A percentile compares a stretch with the other conserved stretches of the same genome.
Conservation (phyloP, 2,329 filamentous ascomycete species). For the Arachnomyces sp. region DNA sequence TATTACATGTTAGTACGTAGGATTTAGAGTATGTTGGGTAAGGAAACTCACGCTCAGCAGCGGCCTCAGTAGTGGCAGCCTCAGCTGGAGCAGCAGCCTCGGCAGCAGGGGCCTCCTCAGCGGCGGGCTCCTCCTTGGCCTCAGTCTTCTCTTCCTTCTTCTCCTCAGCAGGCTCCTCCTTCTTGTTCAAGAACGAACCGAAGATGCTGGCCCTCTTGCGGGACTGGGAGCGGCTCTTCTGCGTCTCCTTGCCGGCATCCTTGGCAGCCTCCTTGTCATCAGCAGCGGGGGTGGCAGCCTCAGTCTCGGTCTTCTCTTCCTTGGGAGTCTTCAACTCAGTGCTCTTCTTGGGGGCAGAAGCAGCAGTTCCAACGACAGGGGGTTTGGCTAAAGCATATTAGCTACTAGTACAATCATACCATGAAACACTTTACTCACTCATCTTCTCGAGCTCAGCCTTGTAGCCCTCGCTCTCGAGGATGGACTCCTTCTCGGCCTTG, state of each 20-base stretch:
- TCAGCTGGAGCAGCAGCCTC: conserved; percentile 28
- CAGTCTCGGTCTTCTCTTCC: conserved; percentile 24
- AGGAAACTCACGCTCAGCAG: conserved; percentile 20
- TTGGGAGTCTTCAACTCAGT: conserved; percentile 17
- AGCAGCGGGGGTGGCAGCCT: conserved; percentile 27
- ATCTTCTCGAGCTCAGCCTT: conserved; percentile 73
- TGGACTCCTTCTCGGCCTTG: conserved; percentile 65
- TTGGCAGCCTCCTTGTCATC: conserved; percentile 44
- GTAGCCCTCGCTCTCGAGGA: conserved; percentile 76
- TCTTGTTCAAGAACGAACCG: conserved; percentile 52
- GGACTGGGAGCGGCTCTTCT: conserved; percentile 51
- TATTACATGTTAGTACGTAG: conserved; percentile 14
- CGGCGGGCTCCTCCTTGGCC: conserved; percentile 22
- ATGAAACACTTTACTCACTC: conserved; percentile 40
- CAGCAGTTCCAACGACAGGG: conserved; percentile 28
- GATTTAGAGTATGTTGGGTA: conserved; percentile 19
- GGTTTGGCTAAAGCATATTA: conserved; percentile 35
- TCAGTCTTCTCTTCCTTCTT: conserved; percentile 37
- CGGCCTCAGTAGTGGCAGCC: conserved; percentile 31
- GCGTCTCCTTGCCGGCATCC: conserved; percentile 17
- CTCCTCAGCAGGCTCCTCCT: conserved; percentile 44
- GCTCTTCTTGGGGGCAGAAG: conserved; percentile 17
- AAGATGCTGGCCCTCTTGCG: conserved; percentile 54
- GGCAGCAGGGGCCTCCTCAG: conserved; percentile 28
- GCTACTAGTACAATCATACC: conserved; percentile 5